Conservation (phyloP, 306 rosid genomes). For the Acacia crassicarpa region DNA sequence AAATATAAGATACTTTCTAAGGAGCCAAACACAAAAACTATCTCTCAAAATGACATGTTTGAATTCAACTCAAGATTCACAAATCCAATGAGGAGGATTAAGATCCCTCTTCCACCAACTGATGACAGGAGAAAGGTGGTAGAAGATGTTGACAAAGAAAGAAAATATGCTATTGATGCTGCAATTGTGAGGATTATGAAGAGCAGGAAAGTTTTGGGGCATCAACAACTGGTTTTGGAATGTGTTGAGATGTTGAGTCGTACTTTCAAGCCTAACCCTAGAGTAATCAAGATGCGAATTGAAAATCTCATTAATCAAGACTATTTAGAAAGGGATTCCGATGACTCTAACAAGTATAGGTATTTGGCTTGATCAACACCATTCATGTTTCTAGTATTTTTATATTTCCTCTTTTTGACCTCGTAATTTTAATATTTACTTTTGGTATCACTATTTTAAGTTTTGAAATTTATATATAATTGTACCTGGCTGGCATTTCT, state of each 20-base stretch:
- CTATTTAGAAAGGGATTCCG: slow-evolving; percentile 47
- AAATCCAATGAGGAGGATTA: neutral
- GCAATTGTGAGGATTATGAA: slow-evolving; percentile 67
- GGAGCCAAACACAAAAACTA: neutral
- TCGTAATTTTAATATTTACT: too few relatives aligned
- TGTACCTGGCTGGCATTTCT: too few relatives aligned
- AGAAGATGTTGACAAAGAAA: neutral
- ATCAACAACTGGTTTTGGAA: neutral
- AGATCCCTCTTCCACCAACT: slow-evolving; percentile 31
- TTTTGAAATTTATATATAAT: too few relatives aligned
- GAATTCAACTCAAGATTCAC: too few relatives aligned
- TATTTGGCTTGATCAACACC: slow-evolving; percentile 29
- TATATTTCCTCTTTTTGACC: too few relatives aligned
- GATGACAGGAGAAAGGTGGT: slow-evolving; percentile 58
- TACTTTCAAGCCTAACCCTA: slow-evolving; percentile 37
- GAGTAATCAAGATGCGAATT: slow-evolving; percentile 40
- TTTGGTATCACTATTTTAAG: too few relatives aligned
- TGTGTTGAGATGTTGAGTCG: neutral
- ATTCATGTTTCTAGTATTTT: slow-evolving; percentile 48
- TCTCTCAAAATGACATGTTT: neutral
- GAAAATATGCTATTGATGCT: slow-evolving; percentile 64
- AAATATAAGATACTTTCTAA: neutral
- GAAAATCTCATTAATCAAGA: slow-evolving; percentile 36
- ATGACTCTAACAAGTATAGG: slow-evolving; percentile 16
- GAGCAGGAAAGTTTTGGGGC: slow-evolving; percentile 49